Evolutionary conservation across 2,329 filamentous ascomycete species (phyloP), one percentile per base, ranked within the genome.

Genomic region (Hymenoscyphus linearis): DNA sequence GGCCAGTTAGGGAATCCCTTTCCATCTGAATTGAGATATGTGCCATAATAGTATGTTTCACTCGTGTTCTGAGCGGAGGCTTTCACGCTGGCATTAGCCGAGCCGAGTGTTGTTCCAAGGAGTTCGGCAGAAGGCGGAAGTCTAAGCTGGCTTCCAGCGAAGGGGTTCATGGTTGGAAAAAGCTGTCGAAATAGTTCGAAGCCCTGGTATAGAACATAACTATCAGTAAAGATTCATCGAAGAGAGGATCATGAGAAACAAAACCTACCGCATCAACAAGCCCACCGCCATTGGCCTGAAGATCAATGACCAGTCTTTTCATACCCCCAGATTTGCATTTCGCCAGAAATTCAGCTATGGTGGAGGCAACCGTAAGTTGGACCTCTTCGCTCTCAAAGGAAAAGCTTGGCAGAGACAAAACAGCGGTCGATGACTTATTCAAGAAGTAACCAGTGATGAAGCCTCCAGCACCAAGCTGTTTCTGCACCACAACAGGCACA

Each of bases 251-350:
- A 77, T 86, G 87, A 26, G 86, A 76, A 68, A 86, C 84, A 65
- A 84, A 85, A 16, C 82, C 3, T 50, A 50, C 85, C 26, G 81
- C 78, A 2, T 84, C 68, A 52, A 87, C 81, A 14, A 77, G 79
- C 26, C 85, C 85, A 50, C 85, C 85, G 2, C 79, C 80, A 65
- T 87, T 87, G 54, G 77, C 78, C 3, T 78, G 79, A 5, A 87
- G 72, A 65, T 87, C 84, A 34, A 88, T 75, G 12, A 87, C 79
- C 0, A 87, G 78, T 70, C 83, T 84, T 53, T 78, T 84, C 74
- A 85, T 86, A 60, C 80, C 80, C 0, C 76, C 77, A 10, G 76
- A 74, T 55, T 77, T 76, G 18, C 76, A 77, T 40, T 75, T 72
- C 0, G 74, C 70, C 16, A 85, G 73, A 62, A 85, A 74, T 9